phyloP scores from a whole-genome alignment of 2,329 filamentous ascomycete species.

The Colletotrichum orbiculare region DNA sequence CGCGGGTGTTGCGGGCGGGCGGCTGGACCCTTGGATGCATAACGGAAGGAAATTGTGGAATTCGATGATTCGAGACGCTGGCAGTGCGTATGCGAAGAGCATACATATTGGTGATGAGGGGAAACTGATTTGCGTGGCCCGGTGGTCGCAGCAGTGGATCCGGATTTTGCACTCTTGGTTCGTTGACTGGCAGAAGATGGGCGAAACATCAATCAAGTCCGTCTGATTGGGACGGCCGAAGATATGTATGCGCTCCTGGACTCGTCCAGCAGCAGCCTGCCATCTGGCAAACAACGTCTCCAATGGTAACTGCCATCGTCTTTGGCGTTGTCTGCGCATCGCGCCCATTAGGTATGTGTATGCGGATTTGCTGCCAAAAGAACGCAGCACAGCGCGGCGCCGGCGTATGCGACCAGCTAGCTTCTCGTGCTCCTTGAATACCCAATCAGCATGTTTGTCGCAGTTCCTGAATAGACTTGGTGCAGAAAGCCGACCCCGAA shows the following conservation, averaged over 20 bases:
- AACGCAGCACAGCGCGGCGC: constrained; percentile 11
- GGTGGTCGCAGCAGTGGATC: constrained; percentile 35
- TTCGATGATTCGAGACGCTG: constrained; percentile 30
- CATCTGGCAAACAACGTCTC: constrained; percentile 56
- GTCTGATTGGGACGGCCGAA: constrained; percentile 28
- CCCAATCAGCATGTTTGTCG: constrained; percentile 14
- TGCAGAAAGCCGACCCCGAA: constrained; percentile 8
- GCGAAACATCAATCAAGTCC: constrained; percentile 20
- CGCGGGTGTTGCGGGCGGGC: constrained; percentile 20
- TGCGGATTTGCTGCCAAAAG: constrained; percentile 26
- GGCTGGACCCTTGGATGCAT: constrained; percentile 27
- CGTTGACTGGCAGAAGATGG: constrained; percentile 12
- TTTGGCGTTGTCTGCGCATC: constrained; percentile 16
- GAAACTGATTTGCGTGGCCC: constrained; percentile 27
- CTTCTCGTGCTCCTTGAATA: constrained; percentile 13
- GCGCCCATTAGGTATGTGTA: constrained; percentile 36
- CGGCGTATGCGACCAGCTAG: constrained; percentile 25
- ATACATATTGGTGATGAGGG: constrained; percentile 22
- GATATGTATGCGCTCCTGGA: constrained; percentile 31
- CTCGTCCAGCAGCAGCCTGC: constrained; percentile 57
- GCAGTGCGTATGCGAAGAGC: constrained; percentile 15
- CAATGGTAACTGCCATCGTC: constrained; percentile 48
- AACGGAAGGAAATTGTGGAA: constrained; percentile 31
- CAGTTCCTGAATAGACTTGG: constrained; percentile 27
- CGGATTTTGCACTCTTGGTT: constrained; percentile 9